Conservation (phyloP, 768 basidiomycete genomes). For the Lentinula sp. region DNA sequence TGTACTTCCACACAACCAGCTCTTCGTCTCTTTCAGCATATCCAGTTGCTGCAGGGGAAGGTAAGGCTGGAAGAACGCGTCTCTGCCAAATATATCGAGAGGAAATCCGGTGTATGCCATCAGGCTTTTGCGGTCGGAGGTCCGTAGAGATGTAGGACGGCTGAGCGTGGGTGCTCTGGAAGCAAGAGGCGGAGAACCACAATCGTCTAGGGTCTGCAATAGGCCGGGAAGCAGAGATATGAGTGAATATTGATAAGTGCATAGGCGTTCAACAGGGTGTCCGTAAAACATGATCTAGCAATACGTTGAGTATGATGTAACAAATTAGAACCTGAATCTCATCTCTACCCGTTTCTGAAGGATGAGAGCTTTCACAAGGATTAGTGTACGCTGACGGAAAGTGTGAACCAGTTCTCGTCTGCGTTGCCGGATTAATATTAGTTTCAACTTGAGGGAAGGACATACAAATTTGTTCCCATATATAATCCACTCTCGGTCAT, state of each 20-base stretch:
- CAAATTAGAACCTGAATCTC: neutral
- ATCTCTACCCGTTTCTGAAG: slow-evolving; percentile 78
- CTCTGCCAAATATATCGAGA: slow-evolving; percentile 89
- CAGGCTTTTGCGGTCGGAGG: slow-evolving; percentile 88
- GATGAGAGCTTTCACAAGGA: slow-evolving; percentile 93
- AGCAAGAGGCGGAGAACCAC: slow-evolving; percentile 81
- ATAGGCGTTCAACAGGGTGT: slow-evolving; percentile 91
- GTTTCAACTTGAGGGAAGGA: neutral
- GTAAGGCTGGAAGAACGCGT: slow-evolving; percentile 97
- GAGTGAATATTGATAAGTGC: slow-evolving; percentile 97
- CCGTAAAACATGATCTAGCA: slow-evolving; percentile 92
- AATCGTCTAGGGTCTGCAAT: slow-evolving; percentile 85
- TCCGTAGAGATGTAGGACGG: slow-evolving; percentile 73
- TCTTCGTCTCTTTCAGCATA: slow-evolving; percentile 68
- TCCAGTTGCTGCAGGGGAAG: slow-evolving; percentile 94
- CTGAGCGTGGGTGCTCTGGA: slow-evolving; percentile 49
- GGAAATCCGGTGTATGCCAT: slow-evolving; percentile 92
- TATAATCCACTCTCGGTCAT: slow-evolving; percentile 91
- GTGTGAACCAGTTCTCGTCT: slow-evolving; percentile 91
- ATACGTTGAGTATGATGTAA: neutral
- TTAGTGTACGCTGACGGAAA: slow-evolving; percentile 86
- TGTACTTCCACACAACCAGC: slow-evolving; percentile 93
- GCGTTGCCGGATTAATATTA: neutral
- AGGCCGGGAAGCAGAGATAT: slow-evolving; percentile 89
- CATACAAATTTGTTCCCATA: slow-evolving; percentile 62